Base-by-base conservation (phyloP, 2,329 filamentous ascomycete species). In the Aspergillus fumigatiaffinis region DNA sequence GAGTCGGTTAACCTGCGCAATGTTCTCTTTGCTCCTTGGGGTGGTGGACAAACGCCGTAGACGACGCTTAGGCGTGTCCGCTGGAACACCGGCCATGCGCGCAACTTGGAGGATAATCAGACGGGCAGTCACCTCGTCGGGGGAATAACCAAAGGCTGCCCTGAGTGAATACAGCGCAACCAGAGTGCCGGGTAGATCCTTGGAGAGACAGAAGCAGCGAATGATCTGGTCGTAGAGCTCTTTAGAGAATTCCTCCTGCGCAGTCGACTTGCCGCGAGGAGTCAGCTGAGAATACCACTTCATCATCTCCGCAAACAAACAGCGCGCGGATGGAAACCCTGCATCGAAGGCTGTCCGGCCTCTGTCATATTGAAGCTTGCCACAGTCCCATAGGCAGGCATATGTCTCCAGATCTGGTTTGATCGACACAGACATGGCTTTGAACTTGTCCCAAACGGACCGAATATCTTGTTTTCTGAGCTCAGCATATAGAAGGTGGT, bases 401-500 rank as follows among this genome's bases (percentile, higher is more conserved):
- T 88, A 91, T 1, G 88, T 90, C 71, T 87, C 83, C 0, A 86
- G 78, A 62, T 91, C 87, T 0, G 88, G 87, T 51, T 77, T 73
- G 44, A 88, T 76, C 26, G 80, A 73, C 9, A 71, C 63, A 29
- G 82, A 80, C 68, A 90, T 80, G 20, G 75, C 71, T 9, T 75
- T 70, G 70, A 86, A 90, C 29, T 86, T 79, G 2, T 74, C 68
- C 64, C 82, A 79, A 0, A 88, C 84, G 52, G 82, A 76, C 25
- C 75, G 71, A 48, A 81, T 78, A 53, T 84, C 77, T 52, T 84
- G 83, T 57, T 82, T 82, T 59, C 86, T 82, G 50, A 88, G 80
- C 60, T 87, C 82, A 6, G 86, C 84, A 58, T 86, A 84, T 26
- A 94, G 82, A 23, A 92, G 77, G 68, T 92, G 88, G 72, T 93